phyloP scores from a whole-genome alignment of 2,329 filamentous ascomycete species.

The Sarocladiaceae sp. region DNA sequence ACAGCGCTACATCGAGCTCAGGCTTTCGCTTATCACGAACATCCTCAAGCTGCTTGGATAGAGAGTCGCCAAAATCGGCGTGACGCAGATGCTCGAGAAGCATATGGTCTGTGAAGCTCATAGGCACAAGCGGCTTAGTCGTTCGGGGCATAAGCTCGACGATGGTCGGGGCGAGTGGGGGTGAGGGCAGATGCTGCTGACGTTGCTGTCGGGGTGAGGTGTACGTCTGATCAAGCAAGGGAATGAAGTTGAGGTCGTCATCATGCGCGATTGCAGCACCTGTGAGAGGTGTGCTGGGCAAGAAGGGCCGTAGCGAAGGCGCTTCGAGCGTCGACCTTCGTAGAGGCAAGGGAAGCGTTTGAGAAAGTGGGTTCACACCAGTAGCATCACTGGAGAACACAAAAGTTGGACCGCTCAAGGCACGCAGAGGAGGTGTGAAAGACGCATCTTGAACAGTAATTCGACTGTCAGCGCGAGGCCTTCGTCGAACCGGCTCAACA shows the following conservation, averaged over 20 bases:
- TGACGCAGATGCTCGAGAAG: constrained; percentile 37
- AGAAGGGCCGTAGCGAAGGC: constrained; percentile 17
- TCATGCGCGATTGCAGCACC: constrained; percentile 17
- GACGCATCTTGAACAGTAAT: constrained; percentile 16
- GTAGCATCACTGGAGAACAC: constrained; percentile 10
- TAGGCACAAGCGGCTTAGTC: constrained; percentile 14
- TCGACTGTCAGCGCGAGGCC: constrained; percentile 19
- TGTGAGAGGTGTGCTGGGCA: neutral
- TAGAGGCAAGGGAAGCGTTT: constrained; percentile 12
- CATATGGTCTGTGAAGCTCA: constrained; percentile 34
- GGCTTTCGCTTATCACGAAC: constrained; percentile 24
- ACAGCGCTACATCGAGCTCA: constrained; percentile 26
- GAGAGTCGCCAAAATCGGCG: constrained; percentile 36
- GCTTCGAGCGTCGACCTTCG: constrained; percentile 27
- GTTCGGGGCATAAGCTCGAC: constrained; percentile 13
- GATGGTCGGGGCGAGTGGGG: constrained; percentile 14
- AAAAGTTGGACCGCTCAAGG: constrained; percentile 19
- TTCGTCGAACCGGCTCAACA: constrained; percentile 10
- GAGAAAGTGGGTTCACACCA: constrained; percentile 11
- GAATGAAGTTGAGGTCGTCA: constrained; percentile 28
- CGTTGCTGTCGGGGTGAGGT: neutral
- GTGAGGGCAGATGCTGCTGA: constrained; percentile 14
- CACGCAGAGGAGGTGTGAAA: constrained; percentile 24
- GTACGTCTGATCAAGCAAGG: constrained; percentile 19
- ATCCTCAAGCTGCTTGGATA: constrained; percentile 32